Evolutionary conservation across 2,329 filamentous ascomycete genomes (phyloP), one percentile per base, ranked within the genome.

Genomic region (Xylariomycetidae sp.): DNA sequence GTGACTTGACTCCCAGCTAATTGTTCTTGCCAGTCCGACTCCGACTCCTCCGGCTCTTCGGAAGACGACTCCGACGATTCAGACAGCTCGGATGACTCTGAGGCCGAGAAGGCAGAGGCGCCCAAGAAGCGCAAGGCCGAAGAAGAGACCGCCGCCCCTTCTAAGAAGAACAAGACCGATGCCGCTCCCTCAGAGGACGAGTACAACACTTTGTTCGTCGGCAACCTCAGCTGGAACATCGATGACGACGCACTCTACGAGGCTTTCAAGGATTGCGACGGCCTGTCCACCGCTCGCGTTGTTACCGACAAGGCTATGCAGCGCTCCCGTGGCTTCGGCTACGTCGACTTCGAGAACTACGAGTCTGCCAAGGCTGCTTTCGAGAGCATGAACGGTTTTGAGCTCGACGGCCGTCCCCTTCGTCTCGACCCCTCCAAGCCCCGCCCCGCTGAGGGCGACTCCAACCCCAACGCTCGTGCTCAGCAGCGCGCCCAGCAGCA

Each of bases 271-370:
- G 65, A 75, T 43, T 90, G 82, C 53, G 82, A 81, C 44, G 82
- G 82, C 54, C 71, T 93, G 36, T 65, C 69, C 46, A 74, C 77
- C 51, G 82, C 80, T 45, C 82, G 86, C 50, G 79, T 95, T 55
- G 85, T 95, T 59, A 89, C 79, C 50, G 86, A 94, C 67, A 82
- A 82, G 60, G 77, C 81, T 35, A 75, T 72, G 54, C 85, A 85
- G 53, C 82, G 86, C 56, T 90, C 88, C 63, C 88, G 88, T 67
- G 89, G 86, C 47, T 95, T 93, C 61, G 89, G 89, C 41, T 95
- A 95, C 59, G 85, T 95, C 52, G 88, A 95, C 69, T 95, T 89
- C 63, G 69, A 71, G 56, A 76, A 70, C 47, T 63, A 72, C 40
- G 79, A 75, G 39, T 72, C 76, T 57, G 84, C 83, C 36, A 73